phyloP scores from a whole-genome alignment of 163 green algal species.

The Scenedesmus sp. region DNA sequence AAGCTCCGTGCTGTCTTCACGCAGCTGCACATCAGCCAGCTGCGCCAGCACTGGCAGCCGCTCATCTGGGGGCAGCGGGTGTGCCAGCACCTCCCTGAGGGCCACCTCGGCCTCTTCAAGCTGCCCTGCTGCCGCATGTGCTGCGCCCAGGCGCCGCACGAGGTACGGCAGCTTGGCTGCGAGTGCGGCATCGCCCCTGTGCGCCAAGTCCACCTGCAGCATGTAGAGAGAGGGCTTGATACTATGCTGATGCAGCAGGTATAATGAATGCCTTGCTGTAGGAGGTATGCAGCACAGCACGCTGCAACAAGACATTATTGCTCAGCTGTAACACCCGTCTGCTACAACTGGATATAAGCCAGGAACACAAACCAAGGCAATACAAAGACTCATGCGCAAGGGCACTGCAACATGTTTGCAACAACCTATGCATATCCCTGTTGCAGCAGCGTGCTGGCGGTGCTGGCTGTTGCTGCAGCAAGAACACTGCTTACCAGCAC shows the following conservation, averaged over 20 bases:
- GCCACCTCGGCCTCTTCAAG: constrained; percentile 61
- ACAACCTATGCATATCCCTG: background rate
- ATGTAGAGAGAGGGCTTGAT: background rate
- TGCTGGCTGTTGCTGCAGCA: background rate
- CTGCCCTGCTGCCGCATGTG: constrained; percentile 43
- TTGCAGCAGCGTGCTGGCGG: background rate
- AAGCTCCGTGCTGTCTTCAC: constrained; percentile 35
- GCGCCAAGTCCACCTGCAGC: constrained; percentile 44
- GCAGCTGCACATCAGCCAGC: constrained; percentile 76
- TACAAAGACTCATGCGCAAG: too few species aligned
- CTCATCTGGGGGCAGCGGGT: constrained; percentile 50
- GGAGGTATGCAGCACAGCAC: background rate
- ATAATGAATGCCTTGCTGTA: background rate
- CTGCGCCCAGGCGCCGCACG: constrained; percentile 40
- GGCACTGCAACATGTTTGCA: background rate
- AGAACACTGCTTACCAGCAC: constrained; percentile 50
- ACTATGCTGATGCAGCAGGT: background rate
- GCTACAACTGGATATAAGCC: background rate
- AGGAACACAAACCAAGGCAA: background rate
- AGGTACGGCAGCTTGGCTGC: constrained; percentile 24
- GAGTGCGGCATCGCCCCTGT: constrained; percentile 1
- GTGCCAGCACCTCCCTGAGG: constrained; percentile 46
- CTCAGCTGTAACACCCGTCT: background rate
- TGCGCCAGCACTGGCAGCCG: constrained; percentile 52
- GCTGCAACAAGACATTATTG: background rate